phyloP scores from a whole-genome alignment of 148 eudicot species.

The Fagopyrum esculentum region DNA sequence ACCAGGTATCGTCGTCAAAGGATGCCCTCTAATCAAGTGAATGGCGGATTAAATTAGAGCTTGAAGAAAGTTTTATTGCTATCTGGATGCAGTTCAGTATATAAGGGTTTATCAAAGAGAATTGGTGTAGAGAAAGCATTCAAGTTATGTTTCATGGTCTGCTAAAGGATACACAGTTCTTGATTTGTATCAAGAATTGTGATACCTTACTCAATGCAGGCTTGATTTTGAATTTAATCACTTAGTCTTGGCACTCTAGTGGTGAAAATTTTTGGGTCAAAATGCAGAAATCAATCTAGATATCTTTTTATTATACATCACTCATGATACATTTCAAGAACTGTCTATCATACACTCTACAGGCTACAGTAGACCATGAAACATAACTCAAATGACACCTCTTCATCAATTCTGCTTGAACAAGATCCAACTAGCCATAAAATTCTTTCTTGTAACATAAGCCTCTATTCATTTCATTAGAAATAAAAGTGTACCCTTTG shows the following conservation, averaged over 20 bases:
- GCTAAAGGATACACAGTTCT: background rate
- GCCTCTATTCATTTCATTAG: too few species aligned
- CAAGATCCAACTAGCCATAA: too few species aligned
- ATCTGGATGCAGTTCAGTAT: background rate
- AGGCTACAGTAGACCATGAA: background rate
- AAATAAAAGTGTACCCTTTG: too few species aligned
- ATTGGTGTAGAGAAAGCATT: background rate
- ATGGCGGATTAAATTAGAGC: background rate
- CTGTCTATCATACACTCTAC: too few species aligned
- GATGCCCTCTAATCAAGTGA: slow-evolving; percentile 62
- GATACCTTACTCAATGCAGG: background rate
- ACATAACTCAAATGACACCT: background rate
- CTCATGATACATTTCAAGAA: too few species aligned
- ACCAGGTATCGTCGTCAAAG: slow-evolving; percentile 59
- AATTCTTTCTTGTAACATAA: too few species aligned
- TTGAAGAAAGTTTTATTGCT: background rate
- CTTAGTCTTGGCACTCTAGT: background rate
- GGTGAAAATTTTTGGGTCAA: background rate
- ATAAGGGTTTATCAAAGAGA: background rate
- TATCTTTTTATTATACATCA: too few species aligned
- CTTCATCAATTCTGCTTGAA: too few species aligned
- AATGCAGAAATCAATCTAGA: too few species aligned
- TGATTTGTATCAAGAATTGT: background rate
- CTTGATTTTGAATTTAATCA: background rate
- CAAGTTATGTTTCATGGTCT: slow-evolving; percentile 2